phyloP scores from a whole-genome alignment of 1,139 yeast genomes.

The Diutina siamensis region DNA sequence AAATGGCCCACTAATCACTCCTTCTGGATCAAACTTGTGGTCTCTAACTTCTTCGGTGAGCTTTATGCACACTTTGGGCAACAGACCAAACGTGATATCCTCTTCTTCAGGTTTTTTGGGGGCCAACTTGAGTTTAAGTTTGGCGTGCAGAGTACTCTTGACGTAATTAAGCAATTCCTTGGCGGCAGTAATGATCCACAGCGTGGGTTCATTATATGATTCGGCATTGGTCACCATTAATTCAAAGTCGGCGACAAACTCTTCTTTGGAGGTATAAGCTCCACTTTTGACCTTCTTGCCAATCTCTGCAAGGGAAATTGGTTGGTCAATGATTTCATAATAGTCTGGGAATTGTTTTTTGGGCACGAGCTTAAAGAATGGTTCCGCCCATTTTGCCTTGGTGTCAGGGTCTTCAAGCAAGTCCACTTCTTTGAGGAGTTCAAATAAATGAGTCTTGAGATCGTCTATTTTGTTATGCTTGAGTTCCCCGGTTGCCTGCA shows the following conservation, averaged over 20 bases:
- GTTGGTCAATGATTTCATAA: slow-evolving; percentile 50
- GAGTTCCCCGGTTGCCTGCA: neutral
- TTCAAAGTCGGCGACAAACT: slow-evolving; percentile 44
- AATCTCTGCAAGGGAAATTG: slow-evolving; percentile 60
- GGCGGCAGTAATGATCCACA: slow-evolving; percentile 53
- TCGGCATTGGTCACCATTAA: slow-evolving; percentile 48
- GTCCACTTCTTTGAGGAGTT: slow-evolving; percentile 2
- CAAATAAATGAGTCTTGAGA: neutral
- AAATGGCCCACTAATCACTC: slow-evolving; percentile 43
- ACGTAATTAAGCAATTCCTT: slow-evolving; percentile 31
- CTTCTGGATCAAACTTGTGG: slow-evolving; percentile 32
- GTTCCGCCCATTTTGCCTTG: neutral
- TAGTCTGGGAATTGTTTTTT: slow-evolving; percentile 76
- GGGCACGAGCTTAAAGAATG: slow-evolving; percentile 61
- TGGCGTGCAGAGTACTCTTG: slow-evolving; percentile 23
- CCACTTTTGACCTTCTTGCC: slow-evolving; percentile 30
- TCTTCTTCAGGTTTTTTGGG: slow-evolving; percentile 8
- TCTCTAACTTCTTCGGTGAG: slow-evolving; percentile 27
- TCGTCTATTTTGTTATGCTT: neutral
- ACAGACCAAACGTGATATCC: slow-evolving; percentile 13
- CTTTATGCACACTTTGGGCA: slow-evolving; percentile 16
- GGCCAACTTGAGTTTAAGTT: slow-evolving; percentile 7
- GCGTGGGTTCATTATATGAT: slow-evolving; percentile 48
- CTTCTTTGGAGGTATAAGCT: slow-evolving; percentile 21
- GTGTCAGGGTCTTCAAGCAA: neutral